Conservation (phyloP, 495 filamentous ascomycete genomes). For the Umbilicaria muhlenbergii region DNA sequence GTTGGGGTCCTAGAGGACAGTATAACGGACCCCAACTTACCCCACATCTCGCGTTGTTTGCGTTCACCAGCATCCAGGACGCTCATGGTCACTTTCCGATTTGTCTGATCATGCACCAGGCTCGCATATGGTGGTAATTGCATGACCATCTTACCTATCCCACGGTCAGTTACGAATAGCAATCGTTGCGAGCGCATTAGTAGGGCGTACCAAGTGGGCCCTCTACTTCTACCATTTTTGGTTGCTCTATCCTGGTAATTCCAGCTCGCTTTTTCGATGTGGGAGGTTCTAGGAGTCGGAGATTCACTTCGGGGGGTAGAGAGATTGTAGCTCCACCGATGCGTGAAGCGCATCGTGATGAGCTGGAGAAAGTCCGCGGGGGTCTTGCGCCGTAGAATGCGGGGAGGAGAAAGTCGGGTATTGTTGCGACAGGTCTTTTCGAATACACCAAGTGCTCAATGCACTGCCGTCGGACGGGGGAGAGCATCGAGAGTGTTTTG, state of each 20-base stretch:
- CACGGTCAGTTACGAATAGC: neutral
- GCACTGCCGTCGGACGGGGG: slow-evolving; percentile 27
- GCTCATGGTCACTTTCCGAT: slow-evolving; percentile 45
- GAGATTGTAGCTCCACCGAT: slow-evolving; percentile 70
- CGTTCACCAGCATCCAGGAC: slow-evolving; percentile 45
- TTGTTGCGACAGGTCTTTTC: slow-evolving; percentile 18
- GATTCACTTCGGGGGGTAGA: slow-evolving; percentile 66
- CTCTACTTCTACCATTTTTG: slow-evolving; percentile 48
- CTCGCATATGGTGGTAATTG: slow-evolving; percentile 57
- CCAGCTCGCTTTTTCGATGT: slow-evolving; percentile 29
- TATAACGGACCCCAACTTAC: slow-evolving; percentile 34
- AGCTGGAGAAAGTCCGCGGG: slow-evolving; percentile 55
- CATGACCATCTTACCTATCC: slow-evolving; percentile 51
- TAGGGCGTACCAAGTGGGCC: slow-evolving; percentile 53
- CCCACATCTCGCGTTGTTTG: slow-evolving; percentile 94
- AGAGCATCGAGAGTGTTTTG: slow-evolving; percentile 25
- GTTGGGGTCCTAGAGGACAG: slow-evolving; percentile 5
- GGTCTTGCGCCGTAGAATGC: slow-evolving; percentile 41
- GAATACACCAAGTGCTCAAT: slow-evolving; percentile 23
- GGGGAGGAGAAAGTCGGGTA: slow-evolving; percentile 61
- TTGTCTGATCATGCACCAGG: slow-evolving; percentile 44
- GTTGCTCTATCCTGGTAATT: slow-evolving; percentile 35
- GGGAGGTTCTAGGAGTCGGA: slow-evolving; percentile 46
- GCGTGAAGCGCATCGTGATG: slow-evolving; percentile 52
- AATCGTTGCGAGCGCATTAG: neutral